Percentiles rank a stretch among this genome's conserved stretches.
Evolutionary conservation across 2,329 filamentous ascomycete genomes (phyloP).

Genomic region (Fusarium globosum): DNA sequence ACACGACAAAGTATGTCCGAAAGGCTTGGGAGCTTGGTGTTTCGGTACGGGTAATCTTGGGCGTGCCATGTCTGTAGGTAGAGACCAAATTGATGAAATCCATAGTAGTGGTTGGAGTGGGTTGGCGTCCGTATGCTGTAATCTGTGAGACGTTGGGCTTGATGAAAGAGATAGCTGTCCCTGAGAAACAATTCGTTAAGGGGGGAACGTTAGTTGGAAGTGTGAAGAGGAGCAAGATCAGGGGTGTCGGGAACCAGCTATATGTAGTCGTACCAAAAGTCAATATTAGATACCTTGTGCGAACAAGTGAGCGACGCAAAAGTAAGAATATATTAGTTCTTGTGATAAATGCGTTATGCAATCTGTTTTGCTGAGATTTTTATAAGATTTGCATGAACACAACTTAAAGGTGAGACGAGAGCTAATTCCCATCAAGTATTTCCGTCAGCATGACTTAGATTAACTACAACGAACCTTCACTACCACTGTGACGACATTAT

Average conservation of each 20-base stretch:
- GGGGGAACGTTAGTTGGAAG: not conserved
- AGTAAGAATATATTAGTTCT: not conserved
- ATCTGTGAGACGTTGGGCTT: not conserved
- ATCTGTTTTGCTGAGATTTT: not conserved
- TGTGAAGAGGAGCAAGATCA: too few species aligned
- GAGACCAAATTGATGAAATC: too few species aligned
- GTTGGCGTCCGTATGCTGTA: not conserved
- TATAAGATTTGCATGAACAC: not conserved
- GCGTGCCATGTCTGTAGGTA: not conserved
- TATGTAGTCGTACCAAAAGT: not conserved
- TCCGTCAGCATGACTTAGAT: too few species aligned
- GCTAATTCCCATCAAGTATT: too few species aligned
- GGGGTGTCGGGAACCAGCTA: not conserved
- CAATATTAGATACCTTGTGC: accelerated
- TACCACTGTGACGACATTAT: too few species aligned
- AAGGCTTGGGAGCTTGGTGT: too few species aligned
- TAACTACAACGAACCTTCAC: too few species aligned
- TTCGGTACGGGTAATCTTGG: not conserved
- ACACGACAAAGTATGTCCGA: too few species aligned
- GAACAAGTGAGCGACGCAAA: not conserved
- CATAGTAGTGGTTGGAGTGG: not conserved
- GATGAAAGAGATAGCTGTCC: not conserved
- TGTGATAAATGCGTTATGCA: not conserved
- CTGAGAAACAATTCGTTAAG: not conserved
- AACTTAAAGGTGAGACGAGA: not conserved